Conservation (phyloP, 2,329 filamentous ascomycete species). For the Stagonosporopsis cucurbitacearum region DNA sequence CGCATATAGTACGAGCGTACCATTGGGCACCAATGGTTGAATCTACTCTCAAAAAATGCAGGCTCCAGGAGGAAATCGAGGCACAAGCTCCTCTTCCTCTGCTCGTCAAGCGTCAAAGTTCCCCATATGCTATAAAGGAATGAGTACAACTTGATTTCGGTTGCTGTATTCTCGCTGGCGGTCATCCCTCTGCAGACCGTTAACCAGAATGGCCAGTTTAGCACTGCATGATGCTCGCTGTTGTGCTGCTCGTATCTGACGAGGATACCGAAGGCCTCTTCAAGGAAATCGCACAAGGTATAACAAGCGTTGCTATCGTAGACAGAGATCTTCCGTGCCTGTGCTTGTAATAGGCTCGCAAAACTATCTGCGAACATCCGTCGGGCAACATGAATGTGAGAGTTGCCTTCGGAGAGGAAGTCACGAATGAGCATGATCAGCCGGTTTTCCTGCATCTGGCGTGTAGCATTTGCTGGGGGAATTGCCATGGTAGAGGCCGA, state of each 20-base stretch:
- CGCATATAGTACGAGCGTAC: slow-evolving; percentile 92
- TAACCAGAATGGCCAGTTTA: slow-evolving; percentile 87
- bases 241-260: slow-evolving; percentile 63
- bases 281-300: slow-evolving; percentile 87
- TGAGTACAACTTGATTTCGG: slow-evolving; percentile 82
- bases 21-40: slow-evolving; percentile 97
- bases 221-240: slow-evolving; percentile 53
- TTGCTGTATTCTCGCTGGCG: slow-evolving; percentile 85
- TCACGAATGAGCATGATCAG: slow-evolving; percentile 83
- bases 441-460: slow-evolving; percentile 87
- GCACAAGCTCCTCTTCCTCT: slow-evolving; percentile 73
- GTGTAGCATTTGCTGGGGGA: slow-evolving; percentile 72
- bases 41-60: slow-evolving; percentile 78
- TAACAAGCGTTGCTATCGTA: slow-evolving; percentile 87
- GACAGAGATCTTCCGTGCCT: slow-evolving; percentile 75
- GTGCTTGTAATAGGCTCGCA: slow-evolving; percentile 73
- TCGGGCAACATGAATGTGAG: slow-evolving; percentile 62
- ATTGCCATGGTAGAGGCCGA: slow-evolving; percentile 67
- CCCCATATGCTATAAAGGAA: slow-evolving; percentile 85
- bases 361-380: slow-evolving; percentile 80
- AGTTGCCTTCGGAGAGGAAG: slow-evolving; percentile 69
- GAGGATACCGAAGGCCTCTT: slow-evolving; percentile 76
- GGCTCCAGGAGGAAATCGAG: slow-evolving; percentile 77
- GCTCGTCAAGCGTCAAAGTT: slow-evolving; percentile 68
- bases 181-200: slow-evolving; percentile 80